These are phyloP conservation scores for Agaricales sp. DNA, from an alignment of 1,284 basidiomycete species.

Conservation along the genomic window DNA sequence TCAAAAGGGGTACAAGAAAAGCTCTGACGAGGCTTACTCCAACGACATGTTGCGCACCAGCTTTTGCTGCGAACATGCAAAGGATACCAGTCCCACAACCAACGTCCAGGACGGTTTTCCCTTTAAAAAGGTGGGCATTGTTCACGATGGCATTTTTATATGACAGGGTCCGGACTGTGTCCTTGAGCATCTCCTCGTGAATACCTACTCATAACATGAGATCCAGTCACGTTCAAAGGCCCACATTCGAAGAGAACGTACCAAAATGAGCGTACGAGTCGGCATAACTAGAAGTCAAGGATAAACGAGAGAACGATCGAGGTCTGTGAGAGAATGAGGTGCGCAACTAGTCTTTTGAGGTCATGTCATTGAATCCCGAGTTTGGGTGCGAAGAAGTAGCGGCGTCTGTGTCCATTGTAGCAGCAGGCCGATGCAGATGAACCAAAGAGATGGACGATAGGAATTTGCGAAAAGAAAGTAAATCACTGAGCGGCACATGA, in stretches of 20 bases:
- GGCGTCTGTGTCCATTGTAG: constrained; percentile 29
- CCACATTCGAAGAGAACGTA: constrained; percentile 24
- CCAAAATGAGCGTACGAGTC: constrained; percentile 95
- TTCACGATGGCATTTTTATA: constrained; percentile 94
- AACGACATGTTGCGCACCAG: constrained; percentile 93
- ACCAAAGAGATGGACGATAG: constrained; percentile 1
- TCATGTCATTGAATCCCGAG: constrained; percentile 12
- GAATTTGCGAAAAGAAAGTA: constrained; percentile 7
- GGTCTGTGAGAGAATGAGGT: constrained; percentile 14
- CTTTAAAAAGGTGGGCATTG: constrained; percentile 94
- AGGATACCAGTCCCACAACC: constrained; percentile 98
- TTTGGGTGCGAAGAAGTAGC: constrained; percentile 12
- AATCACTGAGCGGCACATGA: constrained; percentile 1
- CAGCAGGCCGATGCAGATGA: constrained; percentile 15
- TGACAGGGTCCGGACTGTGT: constrained; percentile 88
- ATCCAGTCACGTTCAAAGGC: constrained; percentile 2
- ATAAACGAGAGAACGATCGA: constrained; percentile 21
- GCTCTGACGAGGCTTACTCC: constrained; percentile 39
- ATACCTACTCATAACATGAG: constrained; percentile 49
- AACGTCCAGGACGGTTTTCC: constrained; percentile 94
- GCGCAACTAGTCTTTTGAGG: constrained; percentile 65
- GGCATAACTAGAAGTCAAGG: constrained; percentile 52
- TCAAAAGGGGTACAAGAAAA: constrained; percentile 2
- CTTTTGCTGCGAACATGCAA: constrained; percentile 98
- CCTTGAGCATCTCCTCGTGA: constrained; percentile 99